phyloP scores from a whole-genome alignment of 352 stramenopile genomes.

The Saprolegnia diclina region DNA sequence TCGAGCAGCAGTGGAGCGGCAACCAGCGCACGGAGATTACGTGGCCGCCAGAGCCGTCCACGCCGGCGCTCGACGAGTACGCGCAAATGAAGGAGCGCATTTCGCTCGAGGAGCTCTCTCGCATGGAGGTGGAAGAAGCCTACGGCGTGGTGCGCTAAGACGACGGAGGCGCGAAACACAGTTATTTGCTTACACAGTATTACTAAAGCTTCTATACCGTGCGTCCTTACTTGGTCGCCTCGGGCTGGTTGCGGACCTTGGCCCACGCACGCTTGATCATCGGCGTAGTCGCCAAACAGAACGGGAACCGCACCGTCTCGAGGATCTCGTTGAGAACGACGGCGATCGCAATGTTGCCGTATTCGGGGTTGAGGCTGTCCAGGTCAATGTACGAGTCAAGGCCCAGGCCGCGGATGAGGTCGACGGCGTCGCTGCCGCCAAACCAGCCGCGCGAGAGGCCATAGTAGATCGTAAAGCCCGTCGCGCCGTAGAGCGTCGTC shows the following conservation, averaged over 20 bases:
- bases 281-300: slow-evolving; percentile 76
- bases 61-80: slow-evolving; percentile 18
- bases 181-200: neutral
- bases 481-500: slow-evolving; percentile 66
- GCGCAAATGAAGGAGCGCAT: slow-evolving; percentile 8
- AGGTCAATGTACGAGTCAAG: slow-evolving; percentile 75
- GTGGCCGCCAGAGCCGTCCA: too few relatives aligned
- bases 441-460: slow-evolving; percentile 68
- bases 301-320: slow-evolving; percentile 80
- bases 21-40: too few relatives aligned
- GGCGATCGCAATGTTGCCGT: slow-evolving; percentile 82
- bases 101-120: neutral
- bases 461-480: slow-evolving; percentile 65
- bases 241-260: slow-evolving; percentile 5
- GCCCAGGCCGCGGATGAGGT: slow-evolving; percentile 76
- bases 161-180: neutral
- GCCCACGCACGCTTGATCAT: slow-evolving; percentile 55
- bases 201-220: neutral
- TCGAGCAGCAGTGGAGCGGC: too few relatives aligned
- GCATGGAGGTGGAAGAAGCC: slow-evolving; percentile 14
- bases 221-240: neutral
- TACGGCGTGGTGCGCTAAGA: neutral
- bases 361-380: slow-evolving; percentile 65
- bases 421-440: slow-evolving; percentile 68
- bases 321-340: slow-evolving; percentile 82